Evolutionary conservation across 371 early-diverging fungal genomes (phyloP), one percentile per base, ranked within the genome.

Genomic region (Homolaphlyctis polyrhiza): DNA sequence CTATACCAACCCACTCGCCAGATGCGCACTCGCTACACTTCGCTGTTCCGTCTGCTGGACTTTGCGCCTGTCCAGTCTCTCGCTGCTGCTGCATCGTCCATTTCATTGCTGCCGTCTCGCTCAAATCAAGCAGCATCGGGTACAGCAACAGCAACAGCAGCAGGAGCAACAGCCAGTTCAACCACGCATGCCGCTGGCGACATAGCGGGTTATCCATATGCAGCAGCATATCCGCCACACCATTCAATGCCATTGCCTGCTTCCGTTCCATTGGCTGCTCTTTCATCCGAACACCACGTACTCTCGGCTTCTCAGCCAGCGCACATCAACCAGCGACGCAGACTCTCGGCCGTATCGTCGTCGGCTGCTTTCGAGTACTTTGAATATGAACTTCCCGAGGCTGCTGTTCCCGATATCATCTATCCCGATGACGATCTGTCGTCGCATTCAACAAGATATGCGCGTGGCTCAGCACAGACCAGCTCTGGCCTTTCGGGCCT

Each of bases 371-470:
- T 48, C 21, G 49, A 4, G 49, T 27, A 48, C 27, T 27, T 48
- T 27, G 49, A 18, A 8, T 39, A 11, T 39, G 39, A 39, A 18
- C 8, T 18, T 8, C 25, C 32, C 32, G n/a, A 14, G 25, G 11
- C 52, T 6, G 52, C 52, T 51, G 32, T 51, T 6, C 52, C 52
- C 8, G 11, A 51, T 14, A 51, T 51, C 32, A 51, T 51, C 25
- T 51, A 11, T 51, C 52, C 52, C 11, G 52, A 51, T 51, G 52
- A 51, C 32, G 32, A 51, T 51, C 11, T 39, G 39, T 39, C 39
- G 39, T 39, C 39, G 39, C 8, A 18, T 39, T 8, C 39, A 39
- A 8, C 39, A 39, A n/a, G n/a, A n/a, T n/a, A n/a, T n/a, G n/a
- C n/a, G n/a, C n/a, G n/a, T n/a, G n/a, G n/a, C n/a, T n/a, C n/a